Evolutionary conservation across 2,329 filamentous ascomycete species (phyloP).

Genomic region (Chrysoporthe deuterocubensis): DNA sequence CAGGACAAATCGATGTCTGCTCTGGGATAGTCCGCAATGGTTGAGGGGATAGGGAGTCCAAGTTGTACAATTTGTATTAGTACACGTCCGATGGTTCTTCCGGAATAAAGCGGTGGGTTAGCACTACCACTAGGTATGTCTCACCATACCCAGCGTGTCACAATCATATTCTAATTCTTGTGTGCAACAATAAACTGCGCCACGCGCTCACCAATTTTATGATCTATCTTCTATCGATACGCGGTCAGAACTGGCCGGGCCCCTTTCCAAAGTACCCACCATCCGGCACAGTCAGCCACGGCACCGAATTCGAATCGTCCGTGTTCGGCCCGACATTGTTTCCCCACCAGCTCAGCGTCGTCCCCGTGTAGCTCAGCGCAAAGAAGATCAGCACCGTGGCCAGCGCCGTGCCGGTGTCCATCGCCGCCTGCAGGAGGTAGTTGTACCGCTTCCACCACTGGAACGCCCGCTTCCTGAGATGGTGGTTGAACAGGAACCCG

Average conservation of each 20-base stretch:
- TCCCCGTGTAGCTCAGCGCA: slow-evolving; percentile 37
- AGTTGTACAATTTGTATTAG: too few relatives aligned
- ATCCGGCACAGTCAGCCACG: slow-evolving; percentile 37
- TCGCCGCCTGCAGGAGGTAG: slow-evolving; percentile 37
- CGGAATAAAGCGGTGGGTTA: too few relatives aligned
- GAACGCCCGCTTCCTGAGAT: slow-evolving; percentile 37
- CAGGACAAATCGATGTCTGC: not conserved
- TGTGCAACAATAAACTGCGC: not conserved
- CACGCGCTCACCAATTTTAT: not conserved
- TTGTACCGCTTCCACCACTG: slow-evolving; percentile 41
- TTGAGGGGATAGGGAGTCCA: too few relatives aligned
- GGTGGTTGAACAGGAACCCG: slow-evolving; percentile 38
- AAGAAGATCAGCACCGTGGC: slow-evolving; percentile 40
- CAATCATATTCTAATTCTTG: not conserved
- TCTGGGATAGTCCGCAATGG: too few relatives aligned
- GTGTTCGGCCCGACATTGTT: slow-evolving; percentile 41
- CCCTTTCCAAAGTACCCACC: slow-evolving; percentile 39
- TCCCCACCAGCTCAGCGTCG: slow-evolving; percentile 41
- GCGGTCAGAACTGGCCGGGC: slow-evolving; percentile 35
- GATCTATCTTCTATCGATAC: not conserved
- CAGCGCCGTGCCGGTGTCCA: slow-evolving; percentile 41
- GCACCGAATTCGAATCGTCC: slow-evolving; percentile 40
- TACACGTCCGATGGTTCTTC: too few relatives aligned
- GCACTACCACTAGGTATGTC: too few relatives aligned
- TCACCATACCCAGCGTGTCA: too few relatives aligned